Base-by-base conservation (phyloP, 352 stramenopile species). In the Phytophthora hybrid region DNA sequence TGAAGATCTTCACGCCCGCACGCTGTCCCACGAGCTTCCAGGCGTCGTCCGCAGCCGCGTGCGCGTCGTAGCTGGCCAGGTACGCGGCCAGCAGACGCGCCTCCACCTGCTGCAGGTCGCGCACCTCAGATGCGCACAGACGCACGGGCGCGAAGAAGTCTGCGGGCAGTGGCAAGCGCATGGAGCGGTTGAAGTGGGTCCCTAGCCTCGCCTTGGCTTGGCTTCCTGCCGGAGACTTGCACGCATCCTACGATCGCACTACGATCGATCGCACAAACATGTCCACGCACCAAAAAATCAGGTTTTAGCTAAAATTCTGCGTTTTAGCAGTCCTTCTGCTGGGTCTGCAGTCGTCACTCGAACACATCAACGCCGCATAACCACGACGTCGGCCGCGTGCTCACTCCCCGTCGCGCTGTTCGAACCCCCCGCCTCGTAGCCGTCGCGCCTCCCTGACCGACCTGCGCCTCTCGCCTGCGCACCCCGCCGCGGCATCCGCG, bases 71-170 rank as follows among this genome's bases (percentile, higher is more conserved):
- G 14, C 83, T 81, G 49, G 74, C 59, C 37, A 90, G 53, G 61
- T 93, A 90, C 39, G 77, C 60, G 37, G 81, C 73, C 29, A 91
- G 76, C 32, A 91, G 69, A 55, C 73, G 82, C 61, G 64, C 56
- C 67, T 90, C 77, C 31, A 91, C 77, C 10, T 78, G 64, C 34
- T 80, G 71, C 19, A 92, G 71, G 71, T 91, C 76, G 37, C 69
- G 74, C 1, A 56, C 46, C 71, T 93, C 82, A 1, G 66, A 47
- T 10, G 66, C 9, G 11, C 76, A 80, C 21, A 93, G 79, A 32
- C 77, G 71, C 67, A 93, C 79, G 29, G 81, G 81, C 19, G 76
- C 77, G 66, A 88, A 88, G 69, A 88, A 88, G 59, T 86, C 81
- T 5, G 3, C 14, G 19, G 81, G 81, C 57, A 88, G 74, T 63